These are phyloP conservation scores for Chaetoscypha palmicola DNA, from an alignment of 2,329 filamentous ascomycete genomes.

Conservation along the genomic window DNA sequence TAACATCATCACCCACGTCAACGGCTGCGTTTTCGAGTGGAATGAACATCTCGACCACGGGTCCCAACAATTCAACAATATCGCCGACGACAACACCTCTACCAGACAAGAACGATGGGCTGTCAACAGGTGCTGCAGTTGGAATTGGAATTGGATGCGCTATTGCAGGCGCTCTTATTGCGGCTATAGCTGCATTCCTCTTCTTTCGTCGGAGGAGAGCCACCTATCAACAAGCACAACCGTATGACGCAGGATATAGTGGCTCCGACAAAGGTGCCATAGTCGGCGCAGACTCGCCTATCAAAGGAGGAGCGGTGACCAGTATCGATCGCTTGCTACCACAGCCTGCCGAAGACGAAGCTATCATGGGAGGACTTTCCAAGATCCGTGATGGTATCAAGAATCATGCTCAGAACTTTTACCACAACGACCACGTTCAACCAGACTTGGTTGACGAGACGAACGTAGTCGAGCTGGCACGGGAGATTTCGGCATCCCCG, in stretches of 20 bases:
- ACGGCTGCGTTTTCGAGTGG: too few species aligned
- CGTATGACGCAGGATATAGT: background rate
- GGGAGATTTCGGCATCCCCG: slow-evolving; percentile 2
- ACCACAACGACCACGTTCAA: slow-evolving; percentile 7
- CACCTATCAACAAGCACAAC: background rate
- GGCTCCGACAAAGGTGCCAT: slow-evolving; percentile 5
- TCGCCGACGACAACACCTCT: too few species aligned
- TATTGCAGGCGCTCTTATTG: slow-evolving; percentile 27
- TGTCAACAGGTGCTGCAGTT: too few species aligned
- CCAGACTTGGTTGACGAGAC: slow-evolving; percentile 8
- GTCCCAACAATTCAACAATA: too few species aligned
- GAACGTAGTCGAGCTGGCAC: slow-evolving; percentile 8
- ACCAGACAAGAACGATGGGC: too few species aligned
- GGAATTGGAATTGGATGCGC: slow-evolving; percentile 34
- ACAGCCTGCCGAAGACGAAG: slow-evolving; percentile 15
- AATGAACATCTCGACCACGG: too few species aligned
- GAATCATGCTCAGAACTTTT: slow-evolving; percentile 18
- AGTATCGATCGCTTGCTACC: slow-evolving; percentile 11
- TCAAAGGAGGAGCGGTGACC: background rate
- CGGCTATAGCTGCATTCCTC: slow-evolving; percentile 7
- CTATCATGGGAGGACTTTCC: slow-evolving; percentile 12
- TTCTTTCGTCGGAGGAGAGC: slow-evolving; percentile 6
- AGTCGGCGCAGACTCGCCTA: background rate
- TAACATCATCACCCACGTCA: too few species aligned
- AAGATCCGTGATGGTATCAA: slow-evolving; percentile 17